Conservation (phyloP, 2,329 filamentous ascomycete genomes). For the Colletotrichum orchidophilum region DNA sequence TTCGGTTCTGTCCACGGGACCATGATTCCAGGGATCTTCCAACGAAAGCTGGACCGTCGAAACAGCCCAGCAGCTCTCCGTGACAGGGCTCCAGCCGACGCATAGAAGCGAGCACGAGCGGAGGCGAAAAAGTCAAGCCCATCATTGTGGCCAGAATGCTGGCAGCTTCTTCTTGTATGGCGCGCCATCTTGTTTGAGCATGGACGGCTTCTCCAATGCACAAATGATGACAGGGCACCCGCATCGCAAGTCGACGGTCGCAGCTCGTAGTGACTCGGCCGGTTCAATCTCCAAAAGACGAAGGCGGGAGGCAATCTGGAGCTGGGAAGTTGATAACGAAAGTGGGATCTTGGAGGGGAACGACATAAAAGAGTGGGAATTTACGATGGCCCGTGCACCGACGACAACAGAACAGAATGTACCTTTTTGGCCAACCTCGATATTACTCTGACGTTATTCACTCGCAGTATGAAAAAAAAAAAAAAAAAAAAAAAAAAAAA, state of each 20-base stretch:
- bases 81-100: slow-evolving; percentile 8
- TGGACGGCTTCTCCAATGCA: background rate
- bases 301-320: slow-evolving; percentile 6
- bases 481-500: too few species aligned
- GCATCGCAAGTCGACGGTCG: background rate
- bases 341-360: slow-evolving; percentile 13
- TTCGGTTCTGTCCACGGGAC: slow-evolving; percentile 20
- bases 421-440: background rate
- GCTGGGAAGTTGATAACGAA: slow-evolving; percentile 25
- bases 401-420: background rate
- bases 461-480: too few species aligned
- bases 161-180: background rate
- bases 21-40: slow-evolving; percentile 25
- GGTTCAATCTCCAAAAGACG: background rate
- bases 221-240: background rate
- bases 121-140: slow-evolving; percentile 5
- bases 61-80: slow-evolving; percentile 12
- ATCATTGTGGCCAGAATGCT: background rate
- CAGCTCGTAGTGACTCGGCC: background rate
- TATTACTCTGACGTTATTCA: background rate
- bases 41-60: slow-evolving; percentile 20
- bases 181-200: background rate
- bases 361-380: slow-evolving; percentile 12
- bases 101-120: slow-evolving; percentile 6
- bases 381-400: slow-evolving; percentile 12